These are phyloP conservation scores for Lepiota brunneoincarnata DNA, from an alignment of 768 basidiomycete genomes.

Conservation along the genomic window DNA sequence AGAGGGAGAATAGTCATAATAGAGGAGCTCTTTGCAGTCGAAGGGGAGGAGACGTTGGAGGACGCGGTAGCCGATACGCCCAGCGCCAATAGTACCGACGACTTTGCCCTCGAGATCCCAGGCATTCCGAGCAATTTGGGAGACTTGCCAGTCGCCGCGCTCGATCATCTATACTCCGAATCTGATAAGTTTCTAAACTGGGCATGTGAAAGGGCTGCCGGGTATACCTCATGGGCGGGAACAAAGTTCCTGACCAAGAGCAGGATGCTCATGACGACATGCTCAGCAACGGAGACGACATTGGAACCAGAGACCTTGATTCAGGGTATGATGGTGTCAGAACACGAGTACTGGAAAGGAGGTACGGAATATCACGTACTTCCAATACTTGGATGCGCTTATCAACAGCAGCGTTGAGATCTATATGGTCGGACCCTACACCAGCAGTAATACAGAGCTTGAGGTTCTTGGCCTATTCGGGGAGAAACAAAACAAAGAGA, in stretches of 20 bases:
- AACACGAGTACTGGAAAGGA: background rate
- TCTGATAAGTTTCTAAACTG: background rate
- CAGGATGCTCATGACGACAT: conserved; percentile 89
- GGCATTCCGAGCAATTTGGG: conserved; percentile 76
- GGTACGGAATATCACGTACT: conserved; percentile 20
- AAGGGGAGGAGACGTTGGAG: conserved; percentile 79
- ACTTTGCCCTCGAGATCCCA: conserved; percentile 91
- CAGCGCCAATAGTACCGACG: conserved; percentile 85
- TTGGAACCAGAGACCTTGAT: conserved; percentile 77
- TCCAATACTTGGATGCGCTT: conserved; percentile 78
- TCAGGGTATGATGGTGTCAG: conserved; percentile 9
- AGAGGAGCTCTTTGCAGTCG: conserved; percentile 86
- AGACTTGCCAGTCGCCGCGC: conserved; percentile 85
- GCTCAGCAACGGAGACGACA: conserved; percentile 89
- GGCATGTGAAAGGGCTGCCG: background rate
- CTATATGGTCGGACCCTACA: conserved; percentile 89
- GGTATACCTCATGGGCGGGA: conserved; percentile 74
- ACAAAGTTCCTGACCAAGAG: conserved; percentile 88
- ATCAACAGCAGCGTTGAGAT: conserved; percentile 85
- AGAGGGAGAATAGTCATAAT: conserved; percentile 84
- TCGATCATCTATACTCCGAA: conserved; percentile 61
- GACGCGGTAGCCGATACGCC: conserved; percentile 83
- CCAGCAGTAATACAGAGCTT: conserved; percentile 90
- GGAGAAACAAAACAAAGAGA: background rate
- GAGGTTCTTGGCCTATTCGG: conserved; percentile 73